Percentiles rank a stretch among this genome's conserved stretches.
These are phyloP conservation scores for Cochlearia excelsa DNA, from an alignment of 345 rosid genomes.

Conservation along the genomic window DNA sequence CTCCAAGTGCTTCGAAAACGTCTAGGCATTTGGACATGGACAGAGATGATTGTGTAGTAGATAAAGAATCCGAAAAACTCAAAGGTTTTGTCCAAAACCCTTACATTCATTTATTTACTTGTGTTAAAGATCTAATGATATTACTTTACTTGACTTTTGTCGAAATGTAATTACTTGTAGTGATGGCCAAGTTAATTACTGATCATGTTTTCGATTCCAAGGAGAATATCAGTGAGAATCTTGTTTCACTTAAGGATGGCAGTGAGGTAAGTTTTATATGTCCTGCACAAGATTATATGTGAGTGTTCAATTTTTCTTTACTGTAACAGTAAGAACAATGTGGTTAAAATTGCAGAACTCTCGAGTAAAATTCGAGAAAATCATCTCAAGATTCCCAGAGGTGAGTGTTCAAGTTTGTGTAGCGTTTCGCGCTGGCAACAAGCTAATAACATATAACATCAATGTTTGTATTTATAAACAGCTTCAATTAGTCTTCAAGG, in stretches of 20 bases:
- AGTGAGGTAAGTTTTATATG: conserved; percentile 43
- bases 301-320: background rate
- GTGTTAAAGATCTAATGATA: background rate
- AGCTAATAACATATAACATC: no score
- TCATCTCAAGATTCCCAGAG: conserved; percentile 57
- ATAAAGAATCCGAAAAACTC: conserved; percentile 41
- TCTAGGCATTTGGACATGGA: conserved; percentile 59
- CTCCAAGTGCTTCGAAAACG: conserved; percentile 41
- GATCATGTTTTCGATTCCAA: conserved; percentile 55
- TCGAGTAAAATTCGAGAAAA: conserved; percentile 40
- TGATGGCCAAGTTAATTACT: conserved; percentile 48
- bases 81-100: conserved; percentile 40
- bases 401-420: conserved; percentile 37
- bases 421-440: no score
- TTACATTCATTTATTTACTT: background rate
- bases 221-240: conserved; percentile 62
- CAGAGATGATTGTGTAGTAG: conserved; percentile 30
- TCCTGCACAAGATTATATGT: conserved; percentile 3
- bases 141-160: background rate
- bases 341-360: conserved; percentile 47
- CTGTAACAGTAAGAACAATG: conserved; percentile 5
- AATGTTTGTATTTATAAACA: background rate
- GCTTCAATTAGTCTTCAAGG: background rate
- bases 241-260: conserved; percentile 40
- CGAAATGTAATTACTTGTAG: conserved; percentile 39